Evolutionary conservation across 345 rosid species (phyloP).

Genomic region (Streptanthus diversifolius): DNA sequence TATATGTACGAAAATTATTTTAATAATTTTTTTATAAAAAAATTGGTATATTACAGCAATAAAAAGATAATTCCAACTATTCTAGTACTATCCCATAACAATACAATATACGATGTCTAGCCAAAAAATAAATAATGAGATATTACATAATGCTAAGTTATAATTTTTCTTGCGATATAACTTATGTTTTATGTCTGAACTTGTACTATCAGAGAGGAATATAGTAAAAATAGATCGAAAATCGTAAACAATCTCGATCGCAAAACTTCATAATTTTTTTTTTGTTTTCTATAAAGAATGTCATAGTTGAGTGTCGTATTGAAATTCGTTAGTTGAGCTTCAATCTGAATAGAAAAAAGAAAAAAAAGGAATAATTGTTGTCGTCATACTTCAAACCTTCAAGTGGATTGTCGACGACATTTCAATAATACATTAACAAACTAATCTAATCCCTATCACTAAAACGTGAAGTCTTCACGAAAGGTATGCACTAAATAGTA

Average conservation of each 20-base stretch:
- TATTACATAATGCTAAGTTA: not conserved
- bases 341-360: conserved; percentile 11
- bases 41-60: too few species aligned
- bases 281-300: not conserved
- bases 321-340: not conserved
- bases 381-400: conserved; percentile 12
- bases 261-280: not conserved
- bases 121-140: not conserved
- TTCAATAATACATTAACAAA: conserved; percentile 1
- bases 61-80: too few species aligned
- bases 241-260: not conserved
- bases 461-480: not conserved
- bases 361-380: not conserved
- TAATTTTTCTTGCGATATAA: not conserved
- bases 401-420: conserved; percentile 23
- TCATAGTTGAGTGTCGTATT: not conserved
- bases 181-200: not conserved
- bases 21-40: too few species aligned
- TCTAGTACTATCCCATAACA: too few species aligned
- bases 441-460: not conserved
- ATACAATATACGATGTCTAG: not conserved
- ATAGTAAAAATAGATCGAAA: not conserved
- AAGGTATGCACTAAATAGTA: not conserved
- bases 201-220: not conserved
- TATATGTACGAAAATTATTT: too few species aligned